These are phyloP conservation scores for Mesostigma viride DNA, from an alignment of 139 green algal genomes.

Conservation along the genomic window DNA sequence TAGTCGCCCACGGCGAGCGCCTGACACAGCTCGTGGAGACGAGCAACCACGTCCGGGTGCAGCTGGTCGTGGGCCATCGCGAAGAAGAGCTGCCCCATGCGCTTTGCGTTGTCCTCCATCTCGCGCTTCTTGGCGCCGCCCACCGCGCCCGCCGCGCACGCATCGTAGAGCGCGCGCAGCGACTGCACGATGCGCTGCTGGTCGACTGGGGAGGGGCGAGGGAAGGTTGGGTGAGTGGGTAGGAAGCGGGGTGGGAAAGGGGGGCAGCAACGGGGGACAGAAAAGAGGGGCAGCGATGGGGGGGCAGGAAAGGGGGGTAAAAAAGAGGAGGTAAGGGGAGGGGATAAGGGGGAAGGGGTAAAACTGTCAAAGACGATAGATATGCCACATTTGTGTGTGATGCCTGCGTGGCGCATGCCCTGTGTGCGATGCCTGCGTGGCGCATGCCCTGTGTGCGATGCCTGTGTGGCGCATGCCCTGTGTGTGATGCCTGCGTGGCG, in stretches of 20 bases:
- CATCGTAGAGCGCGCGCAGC: constrained; percentile 58
- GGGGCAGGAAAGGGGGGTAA: background rate
- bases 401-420: no score
- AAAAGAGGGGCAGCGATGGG: background rate
- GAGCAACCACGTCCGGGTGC: constrained; percentile 45
- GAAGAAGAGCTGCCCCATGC: constrained; percentile 80
- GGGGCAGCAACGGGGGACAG: background rate
- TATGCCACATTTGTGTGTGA: no score
- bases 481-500: no score
- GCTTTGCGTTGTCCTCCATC: constrained; percentile 85
- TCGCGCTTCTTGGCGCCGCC: constrained; percentile 67
- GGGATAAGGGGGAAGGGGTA: no score
- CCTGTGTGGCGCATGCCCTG: no score
- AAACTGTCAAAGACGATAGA: no score
- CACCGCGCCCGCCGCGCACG: constrained; percentile 21
- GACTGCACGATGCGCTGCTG: constrained; percentile 48
- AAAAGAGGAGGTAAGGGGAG: no score
- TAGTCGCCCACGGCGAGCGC: constrained; percentile 72
- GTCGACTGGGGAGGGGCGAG: constrained; percentile 27
- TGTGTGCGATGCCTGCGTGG: no score
- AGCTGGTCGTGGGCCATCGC: constrained; percentile 71
- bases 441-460: no score
- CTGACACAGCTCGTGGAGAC: constrained; percentile 64
- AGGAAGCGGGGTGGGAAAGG: background rate
- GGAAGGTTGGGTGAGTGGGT: no score